These are phyloP conservation scores for Cladosporium sp. DNA, from an alignment of 2,329 filamentous ascomycete genomes.

Conservation along the genomic window DNA sequence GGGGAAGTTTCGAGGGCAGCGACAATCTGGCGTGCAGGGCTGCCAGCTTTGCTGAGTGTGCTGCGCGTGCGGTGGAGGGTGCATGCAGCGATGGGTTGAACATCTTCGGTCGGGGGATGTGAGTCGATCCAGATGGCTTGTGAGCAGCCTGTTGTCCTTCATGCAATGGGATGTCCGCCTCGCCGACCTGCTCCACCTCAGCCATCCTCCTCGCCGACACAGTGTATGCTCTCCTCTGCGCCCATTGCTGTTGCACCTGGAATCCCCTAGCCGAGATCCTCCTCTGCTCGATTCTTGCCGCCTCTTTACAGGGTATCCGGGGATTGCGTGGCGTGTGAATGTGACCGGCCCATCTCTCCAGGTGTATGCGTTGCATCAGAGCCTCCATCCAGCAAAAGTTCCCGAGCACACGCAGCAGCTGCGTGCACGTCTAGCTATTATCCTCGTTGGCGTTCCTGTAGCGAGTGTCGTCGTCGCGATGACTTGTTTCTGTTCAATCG, in stretches of 20 bases:
- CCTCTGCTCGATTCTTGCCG: conserved; percentile 7
- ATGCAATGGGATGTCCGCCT: neutral
- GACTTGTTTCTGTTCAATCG: too few relatives aligned
- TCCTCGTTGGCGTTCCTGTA: neutral
- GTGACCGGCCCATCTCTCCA: conserved; percentile 57
- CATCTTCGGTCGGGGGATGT: neutral
- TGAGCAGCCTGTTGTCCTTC: too few relatives aligned
- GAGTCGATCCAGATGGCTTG: neutral
- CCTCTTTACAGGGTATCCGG: conserved; percentile 30
- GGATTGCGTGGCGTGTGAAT: conserved; percentile 50
- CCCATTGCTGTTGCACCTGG: conserved; percentile 8
- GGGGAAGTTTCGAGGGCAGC: conserved; percentile 73
- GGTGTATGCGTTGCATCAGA: conserved; percentile 44
- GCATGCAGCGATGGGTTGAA: conserved; percentile 19
- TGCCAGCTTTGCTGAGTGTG: conserved; percentile 78
- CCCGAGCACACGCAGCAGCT: conserved; percentile 7
- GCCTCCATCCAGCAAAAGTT: conserved; percentile 11
- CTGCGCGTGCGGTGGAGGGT: conserved; percentile 41
- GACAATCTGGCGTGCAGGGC: conserved; percentile 86
- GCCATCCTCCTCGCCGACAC: conserved; percentile 7
- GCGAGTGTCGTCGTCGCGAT: conserved; percentile 8
- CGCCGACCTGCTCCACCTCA: conserved; percentile 5
- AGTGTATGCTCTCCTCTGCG: conserved; percentile 10
- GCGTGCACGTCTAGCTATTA: conserved; percentile 2
- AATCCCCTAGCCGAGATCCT: conserved; percentile 3